These are phyloP conservation scores for Clitopilus passeckerianus DNA, from an alignment of 768 basidiomycete species.

Conservation along the genomic window DNA sequence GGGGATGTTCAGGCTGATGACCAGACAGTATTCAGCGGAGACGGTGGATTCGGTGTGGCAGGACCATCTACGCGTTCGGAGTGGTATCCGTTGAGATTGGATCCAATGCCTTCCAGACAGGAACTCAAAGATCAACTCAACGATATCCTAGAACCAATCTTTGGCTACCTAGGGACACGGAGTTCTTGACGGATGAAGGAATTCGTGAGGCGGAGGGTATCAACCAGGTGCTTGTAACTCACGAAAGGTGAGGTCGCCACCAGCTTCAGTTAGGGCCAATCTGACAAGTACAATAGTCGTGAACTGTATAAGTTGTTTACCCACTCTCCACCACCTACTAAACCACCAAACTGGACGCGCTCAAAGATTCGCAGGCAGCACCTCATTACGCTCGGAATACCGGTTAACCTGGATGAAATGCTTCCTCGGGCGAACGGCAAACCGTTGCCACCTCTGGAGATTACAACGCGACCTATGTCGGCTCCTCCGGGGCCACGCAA, in stretches of 20 bases:
- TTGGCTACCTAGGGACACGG: slow-evolving; percentile 33
- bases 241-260: slow-evolving; percentile 56
- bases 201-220: slow-evolving; percentile 80
- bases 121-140: slow-evolving; percentile 61
- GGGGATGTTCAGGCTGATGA: slow-evolving; percentile 48
- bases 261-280: slow-evolving; percentile 8
- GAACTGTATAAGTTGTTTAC: slow-evolving; percentile 70
- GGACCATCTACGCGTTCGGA: slow-evolving; percentile 34
- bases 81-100: slow-evolving; percentile 62
- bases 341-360: slow-evolving; percentile 92
- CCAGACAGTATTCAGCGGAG: slow-evolving; percentile 29
- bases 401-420: slow-evolving; percentile 93
- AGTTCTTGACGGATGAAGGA: slow-evolving; percentile 58
- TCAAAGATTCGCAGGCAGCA: slow-evolving; percentile 89
- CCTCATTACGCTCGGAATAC: slow-evolving; percentile 86
- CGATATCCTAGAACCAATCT: slow-evolving; percentile 56
- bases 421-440: slow-evolving; percentile 62
- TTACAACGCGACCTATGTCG: slow-evolving; percentile 78
- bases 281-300: slow-evolving; percentile 47
- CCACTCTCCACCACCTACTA: slow-evolving; percentile 66
- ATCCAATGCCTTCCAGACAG: slow-evolving; percentile 55
- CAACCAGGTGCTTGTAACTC: slow-evolving; percentile 69
- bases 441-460: slow-evolving; percentile 73
- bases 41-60: slow-evolving; percentile 30
- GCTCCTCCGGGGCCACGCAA: slow-evolving; percentile 66